Conservation (phyloP, 768 basidiomycete species). For the Daedaleopsis sinensis region DNA sequence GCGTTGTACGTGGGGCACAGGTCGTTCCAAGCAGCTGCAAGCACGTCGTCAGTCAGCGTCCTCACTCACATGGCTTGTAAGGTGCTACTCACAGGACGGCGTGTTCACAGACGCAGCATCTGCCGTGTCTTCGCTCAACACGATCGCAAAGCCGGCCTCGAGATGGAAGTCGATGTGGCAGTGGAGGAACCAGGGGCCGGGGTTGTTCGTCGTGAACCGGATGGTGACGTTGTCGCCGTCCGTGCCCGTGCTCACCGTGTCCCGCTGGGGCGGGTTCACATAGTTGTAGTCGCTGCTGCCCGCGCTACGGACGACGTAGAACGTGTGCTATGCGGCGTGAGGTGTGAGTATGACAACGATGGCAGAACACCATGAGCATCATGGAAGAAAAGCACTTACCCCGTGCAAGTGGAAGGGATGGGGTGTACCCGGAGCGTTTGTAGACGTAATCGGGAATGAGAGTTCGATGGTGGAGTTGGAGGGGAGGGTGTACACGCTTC, state of each 20-base stretch:
- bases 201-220: slow-evolving; percentile 22
- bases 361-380: background rate
- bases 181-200: slow-evolving; percentile 18
- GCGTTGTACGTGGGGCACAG: slow-evolving; percentile 9
- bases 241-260: slow-evolving; percentile 23
- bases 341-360: background rate
- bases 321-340: slow-evolving; percentile 33
- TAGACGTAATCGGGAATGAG: slow-evolving; percentile 1
- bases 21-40: slow-evolving; percentile 1
- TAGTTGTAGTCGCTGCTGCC: slow-evolving; percentile 36
- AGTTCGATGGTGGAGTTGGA: slow-evolving; percentile 31
- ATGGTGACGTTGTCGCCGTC: slow-evolving; percentile 23
- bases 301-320: slow-evolving; percentile 38
- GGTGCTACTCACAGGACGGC: slow-evolving; percentile 4
- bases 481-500: slow-evolving; percentile 47
- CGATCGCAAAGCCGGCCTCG: slow-evolving; percentile 41
- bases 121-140: slow-evolving; percentile 39
- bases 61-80: too few relatives aligned
- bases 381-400: slow-evolving; percentile 24
- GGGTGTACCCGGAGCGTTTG: slow-evolving; percentile 2
- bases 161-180: slow-evolving; percentile 21
- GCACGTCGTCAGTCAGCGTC: background rate
- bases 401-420: slow-evolving; percentile 22
- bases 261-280: slow-evolving; percentile 35
- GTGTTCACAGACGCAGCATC: slow-evolving; percentile 17